Conservation (phyloP, 1,284 basidiomycete species). For the Coniophora puteana region DNA sequence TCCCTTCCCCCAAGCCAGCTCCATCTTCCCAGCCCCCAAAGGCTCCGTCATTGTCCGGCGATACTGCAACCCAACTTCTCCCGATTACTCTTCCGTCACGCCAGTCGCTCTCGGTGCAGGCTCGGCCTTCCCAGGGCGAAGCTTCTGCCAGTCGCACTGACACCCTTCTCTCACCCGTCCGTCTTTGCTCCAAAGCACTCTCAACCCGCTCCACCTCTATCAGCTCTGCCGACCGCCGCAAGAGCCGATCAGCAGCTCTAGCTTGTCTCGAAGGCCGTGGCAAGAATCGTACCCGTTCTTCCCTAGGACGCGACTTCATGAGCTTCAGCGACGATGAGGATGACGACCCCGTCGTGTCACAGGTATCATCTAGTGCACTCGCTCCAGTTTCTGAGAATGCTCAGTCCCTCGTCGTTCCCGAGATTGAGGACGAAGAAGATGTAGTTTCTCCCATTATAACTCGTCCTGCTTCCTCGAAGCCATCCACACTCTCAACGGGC, state of each 20-base stretch:
- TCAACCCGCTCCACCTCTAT: slow-evolving; percentile 30
- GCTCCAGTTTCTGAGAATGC: slow-evolving; percentile 10
- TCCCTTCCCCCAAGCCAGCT: slow-evolving; percentile 60
- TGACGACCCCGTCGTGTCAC: slow-evolving; percentile 28
- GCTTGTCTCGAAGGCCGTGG: slow-evolving; percentile 59
- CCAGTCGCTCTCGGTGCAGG: slow-evolving; percentile 9
- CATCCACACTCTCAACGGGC: background rate
- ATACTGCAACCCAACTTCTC: too few relatives aligned
- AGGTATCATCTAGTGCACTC: background rate
- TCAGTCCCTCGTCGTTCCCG: slow-evolving; percentile 21
- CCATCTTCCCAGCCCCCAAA: too few relatives aligned
- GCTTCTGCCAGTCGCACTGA: too few relatives aligned
- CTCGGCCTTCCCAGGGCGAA: too few relatives aligned
- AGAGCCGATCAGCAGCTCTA: slow-evolving; percentile 48
- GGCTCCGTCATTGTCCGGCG: too few relatives aligned
- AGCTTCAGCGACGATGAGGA: slow-evolving; percentile 62
- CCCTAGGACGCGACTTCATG: slow-evolving; percentile 52
- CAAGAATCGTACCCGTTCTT: slow-evolving; percentile 10
- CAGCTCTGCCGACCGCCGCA: slow-evolving; percentile 25
- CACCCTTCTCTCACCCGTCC: slow-evolving; percentile 5
- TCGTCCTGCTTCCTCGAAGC: background rate
- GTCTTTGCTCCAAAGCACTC: slow-evolving; percentile 5
- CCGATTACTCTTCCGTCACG: slow-evolving; percentile 5
- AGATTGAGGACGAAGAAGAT: slow-evolving; percentile 14
- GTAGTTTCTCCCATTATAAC: slow-evolving; percentile 10